phyloP scores from a whole-genome alignment of 306 rosid species.

The Acacia melanoxylon region DNA sequence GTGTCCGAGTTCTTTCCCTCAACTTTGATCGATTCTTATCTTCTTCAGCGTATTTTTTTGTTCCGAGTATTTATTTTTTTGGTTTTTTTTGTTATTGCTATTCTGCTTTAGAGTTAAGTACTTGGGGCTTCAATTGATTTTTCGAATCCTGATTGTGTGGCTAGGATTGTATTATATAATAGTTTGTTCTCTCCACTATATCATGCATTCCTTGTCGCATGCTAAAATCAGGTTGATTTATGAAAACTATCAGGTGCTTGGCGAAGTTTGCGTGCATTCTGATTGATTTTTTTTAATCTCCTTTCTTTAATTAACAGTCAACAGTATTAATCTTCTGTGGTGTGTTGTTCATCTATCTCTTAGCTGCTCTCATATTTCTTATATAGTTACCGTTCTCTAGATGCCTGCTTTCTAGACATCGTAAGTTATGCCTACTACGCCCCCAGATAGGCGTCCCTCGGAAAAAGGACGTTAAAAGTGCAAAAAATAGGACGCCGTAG shows the following conservation, averaged over 20 bases:
- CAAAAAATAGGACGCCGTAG: no score
- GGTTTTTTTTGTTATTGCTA: no score
- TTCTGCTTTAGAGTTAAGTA: background rate
- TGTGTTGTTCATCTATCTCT: slow-evolving; percentile 13
- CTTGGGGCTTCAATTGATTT: background rate
- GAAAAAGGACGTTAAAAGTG: no score
- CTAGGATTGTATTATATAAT: background rate
- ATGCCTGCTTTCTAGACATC: background rate
- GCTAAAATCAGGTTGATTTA: slow-evolving; percentile 3
- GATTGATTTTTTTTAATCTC: slow-evolving; percentile 14
- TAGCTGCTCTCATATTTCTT: slow-evolving; percentile 17
- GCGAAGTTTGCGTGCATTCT: background rate
- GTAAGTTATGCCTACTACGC: no score
- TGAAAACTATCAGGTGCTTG: slow-evolving; percentile 8
- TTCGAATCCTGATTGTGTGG: background rate
- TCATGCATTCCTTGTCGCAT: slow-evolving; percentile 1
- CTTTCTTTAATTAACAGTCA: background rate
- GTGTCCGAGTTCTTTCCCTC: background rate
- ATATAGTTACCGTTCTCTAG: background rate
- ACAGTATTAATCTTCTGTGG: slow-evolving; percentile 1
- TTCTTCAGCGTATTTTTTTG: background rate
- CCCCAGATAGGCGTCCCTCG: no score
- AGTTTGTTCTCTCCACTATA: background rate
- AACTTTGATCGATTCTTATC: background rate
- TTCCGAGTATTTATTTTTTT: no score